Evolutionary conservation across 495 filamentous ascomycete species (phyloP), one percentile per base, ranked within the genome.

Genomic region (Neurospora cerealis): DNA sequence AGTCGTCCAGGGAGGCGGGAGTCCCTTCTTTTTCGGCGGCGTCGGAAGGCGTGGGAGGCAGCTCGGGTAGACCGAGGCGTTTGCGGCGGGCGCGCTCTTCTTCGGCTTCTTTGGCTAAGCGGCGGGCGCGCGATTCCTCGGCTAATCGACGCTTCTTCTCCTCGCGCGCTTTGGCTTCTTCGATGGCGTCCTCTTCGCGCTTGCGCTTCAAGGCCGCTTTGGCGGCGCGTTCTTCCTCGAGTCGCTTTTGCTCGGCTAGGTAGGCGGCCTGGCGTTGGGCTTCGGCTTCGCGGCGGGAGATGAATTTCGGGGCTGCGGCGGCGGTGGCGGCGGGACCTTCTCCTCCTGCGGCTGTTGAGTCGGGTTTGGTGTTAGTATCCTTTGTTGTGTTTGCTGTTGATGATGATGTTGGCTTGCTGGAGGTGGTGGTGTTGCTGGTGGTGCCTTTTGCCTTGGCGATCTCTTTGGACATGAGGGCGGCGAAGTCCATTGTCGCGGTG

Each of bases 261-360:
- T 99, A 98, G 76, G 91, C 88, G 41, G 91, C 90, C 77, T 92
- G 81, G 71, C 96, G 93, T 74, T 91, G 89, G 72, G 93, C 90
- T 87, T 98, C 96, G 74, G 92, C 77, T 72, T 99, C 95, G 75
- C 91, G 89, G 80, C 94, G 93, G 76, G 93, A 94, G 78, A 94
- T 83, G 82, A 94, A 98, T 83, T 96, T 97, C 77, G 71, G 83
- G 76, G 75, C 82, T 37, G 38, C 32, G 19, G 73, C 34, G 2
- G 28, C 24, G 7, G 70, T n/a, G 36, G 13, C 70, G 70, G 69
- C 41, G 32, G 72, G 0, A 28, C 73, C 71, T 32, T 39, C 38
- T 39, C 38, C 38, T 39, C 75, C 41, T 11, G 80, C 48, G 19
- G 73, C 36, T 54, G 40, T 73, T 4, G 75, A 83, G 70, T 36